Percentiles rank a stretch among this genome's conserved stretches.
These are phyloP conservation scores for Candida alai DNA, from an alignment of 805 yeast species.

Conservation along the genomic window DNA sequence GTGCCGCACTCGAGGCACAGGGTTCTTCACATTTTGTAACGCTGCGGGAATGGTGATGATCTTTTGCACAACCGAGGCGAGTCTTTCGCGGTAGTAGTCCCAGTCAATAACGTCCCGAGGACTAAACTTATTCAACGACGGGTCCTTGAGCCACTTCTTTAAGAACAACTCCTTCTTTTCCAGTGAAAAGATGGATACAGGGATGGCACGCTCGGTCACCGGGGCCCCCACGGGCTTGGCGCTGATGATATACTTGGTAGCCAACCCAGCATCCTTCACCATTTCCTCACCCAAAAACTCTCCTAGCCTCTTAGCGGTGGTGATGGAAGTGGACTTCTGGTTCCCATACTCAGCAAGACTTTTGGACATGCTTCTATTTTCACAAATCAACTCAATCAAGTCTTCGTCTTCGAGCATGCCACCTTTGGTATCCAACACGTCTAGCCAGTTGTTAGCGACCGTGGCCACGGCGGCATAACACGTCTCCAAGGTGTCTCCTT, in stretches of 20 bases:
- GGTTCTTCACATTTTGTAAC: constrained; percentile 78
- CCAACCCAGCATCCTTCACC: constrained; percentile 95
- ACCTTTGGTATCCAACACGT: constrained; percentile 86
- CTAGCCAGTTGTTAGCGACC: constrained; percentile 95
- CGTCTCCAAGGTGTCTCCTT: constrained; percentile 71
- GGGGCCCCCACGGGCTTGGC: constrained; percentile 81
- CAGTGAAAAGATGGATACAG: constrained; percentile 92
- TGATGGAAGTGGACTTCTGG: constrained; percentile 92
- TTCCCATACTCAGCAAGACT: constrained; percentile 82
- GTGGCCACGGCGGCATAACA: constrained; percentile 89
- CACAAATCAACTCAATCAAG: constrained; percentile 90
- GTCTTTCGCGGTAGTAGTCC: constrained; percentile 85
- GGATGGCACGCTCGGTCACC: constrained; percentile 93
- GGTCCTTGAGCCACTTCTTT: constrained; percentile 84
- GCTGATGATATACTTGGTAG: constrained; percentile 90
- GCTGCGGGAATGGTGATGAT: constrained; percentile 98
- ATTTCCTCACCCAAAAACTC: constrained; percentile 94
- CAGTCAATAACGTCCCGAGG: constrained; percentile 90
- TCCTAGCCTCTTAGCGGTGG: constrained; percentile 90
- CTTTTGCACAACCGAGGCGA: constrained; percentile 90
- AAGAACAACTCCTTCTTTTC: constrained; percentile 76
- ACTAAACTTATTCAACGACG: constrained; percentile 73
- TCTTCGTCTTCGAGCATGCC: constrained; percentile 88
- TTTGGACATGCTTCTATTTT: constrained; percentile 92
- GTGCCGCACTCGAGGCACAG: constrained; percentile 90